Percentiles rank a stretch among this genome's conserved stretches.
Conservation (phyloP, 1,139 yeast genomes). For the Geotrichum carabidarum region DNA sequence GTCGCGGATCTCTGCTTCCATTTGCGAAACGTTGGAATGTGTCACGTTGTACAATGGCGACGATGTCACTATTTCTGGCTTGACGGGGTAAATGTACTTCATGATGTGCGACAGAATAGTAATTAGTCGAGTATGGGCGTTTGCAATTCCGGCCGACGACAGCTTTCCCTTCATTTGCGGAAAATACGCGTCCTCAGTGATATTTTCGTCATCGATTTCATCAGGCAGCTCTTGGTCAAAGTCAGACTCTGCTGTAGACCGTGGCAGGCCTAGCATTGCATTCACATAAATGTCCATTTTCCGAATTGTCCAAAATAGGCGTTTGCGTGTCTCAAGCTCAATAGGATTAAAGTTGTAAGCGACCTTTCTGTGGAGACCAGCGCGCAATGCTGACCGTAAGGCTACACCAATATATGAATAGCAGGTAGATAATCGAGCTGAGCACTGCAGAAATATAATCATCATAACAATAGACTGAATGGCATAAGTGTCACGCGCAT, state of each 20-base stretch:
- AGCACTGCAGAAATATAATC: constrained; percentile 76
- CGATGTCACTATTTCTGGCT: constrained; percentile 29
- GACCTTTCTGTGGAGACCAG: constrained; percentile 79
- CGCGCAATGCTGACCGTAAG: constrained; percentile 75
- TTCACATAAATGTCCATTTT: constrained; percentile 89
- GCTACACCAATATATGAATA: constrained; percentile 93
- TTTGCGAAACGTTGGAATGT: constrained; percentile 61
- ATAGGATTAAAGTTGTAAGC: constrained; percentile 68
- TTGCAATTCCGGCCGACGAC: constrained; percentile 77
- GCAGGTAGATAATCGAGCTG: constrained; percentile 85
- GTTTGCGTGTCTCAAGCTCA: constrained; percentile 77
- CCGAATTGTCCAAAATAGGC: constrained; percentile 83
- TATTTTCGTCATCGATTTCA: constrained; percentile 82
- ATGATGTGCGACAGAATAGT: constrained; percentile 54
- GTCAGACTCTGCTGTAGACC: constrained; percentile 62
- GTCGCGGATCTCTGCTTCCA: constrained; percentile 64
- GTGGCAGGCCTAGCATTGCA: constrained; percentile 82
- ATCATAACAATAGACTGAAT: constrained; percentile 66
- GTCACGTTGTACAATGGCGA: constrained; percentile 33
- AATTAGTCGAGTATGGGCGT: constrained; percentile 74
- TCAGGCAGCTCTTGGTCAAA: constrained; percentile 84
- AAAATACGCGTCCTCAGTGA: constrained; percentile 55
- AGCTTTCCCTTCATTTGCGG: constrained; percentile 42
- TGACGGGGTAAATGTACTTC: constrained; percentile 53
- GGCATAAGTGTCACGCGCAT: constrained; percentile 56